phyloP scores from a whole-genome alignment of 441 rosid species.

The Rhodomyrtus psidioides region DNA sequence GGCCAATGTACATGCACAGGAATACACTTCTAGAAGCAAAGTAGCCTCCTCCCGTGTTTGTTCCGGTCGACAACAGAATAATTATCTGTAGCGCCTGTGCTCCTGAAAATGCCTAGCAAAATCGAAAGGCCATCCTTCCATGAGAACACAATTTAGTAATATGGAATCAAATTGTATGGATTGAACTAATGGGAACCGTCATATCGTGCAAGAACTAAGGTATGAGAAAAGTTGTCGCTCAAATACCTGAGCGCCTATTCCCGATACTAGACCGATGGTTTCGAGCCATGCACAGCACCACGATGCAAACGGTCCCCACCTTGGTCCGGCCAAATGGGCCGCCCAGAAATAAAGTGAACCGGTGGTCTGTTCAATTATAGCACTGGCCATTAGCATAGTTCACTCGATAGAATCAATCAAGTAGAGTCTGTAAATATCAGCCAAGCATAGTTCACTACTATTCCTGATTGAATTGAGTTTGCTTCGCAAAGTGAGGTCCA shows the following conservation, averaged over 20 bases:
- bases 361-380: slow-evolving; percentile 34
- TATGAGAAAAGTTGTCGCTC: neutral
- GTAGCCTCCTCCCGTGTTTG: slow-evolving; percentile 54
- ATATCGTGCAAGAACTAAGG: neutral
- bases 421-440: neutral
- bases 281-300: slow-evolving; percentile 77
- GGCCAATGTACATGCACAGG: slow-evolving; percentile 45
- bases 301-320: slow-evolving; percentile 61
- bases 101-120: slow-evolving; percentile 48
- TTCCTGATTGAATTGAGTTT: neutral
- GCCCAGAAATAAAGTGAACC: slow-evolving; percentile 75
- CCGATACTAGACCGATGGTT: slow-evolving; percentile 49
- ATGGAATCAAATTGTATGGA: neutral
- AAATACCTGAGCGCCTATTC: slow-evolving; percentile 51
- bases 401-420: neutral
- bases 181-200: neutral
- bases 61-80: slow-evolving; percentile 43
- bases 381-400: neutral
- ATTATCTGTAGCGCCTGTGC: slow-evolving; percentile 56
- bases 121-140: neutral
- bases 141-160: neutral
- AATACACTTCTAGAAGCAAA: slow-evolving; percentile 44
- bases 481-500: neutral
- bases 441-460: neutral
- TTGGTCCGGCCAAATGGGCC: slow-evolving; percentile 61